Conservation (phyloP, 2,329 filamentous ascomycete genomes). For the Penicillium fuscoglaucum region DNA sequence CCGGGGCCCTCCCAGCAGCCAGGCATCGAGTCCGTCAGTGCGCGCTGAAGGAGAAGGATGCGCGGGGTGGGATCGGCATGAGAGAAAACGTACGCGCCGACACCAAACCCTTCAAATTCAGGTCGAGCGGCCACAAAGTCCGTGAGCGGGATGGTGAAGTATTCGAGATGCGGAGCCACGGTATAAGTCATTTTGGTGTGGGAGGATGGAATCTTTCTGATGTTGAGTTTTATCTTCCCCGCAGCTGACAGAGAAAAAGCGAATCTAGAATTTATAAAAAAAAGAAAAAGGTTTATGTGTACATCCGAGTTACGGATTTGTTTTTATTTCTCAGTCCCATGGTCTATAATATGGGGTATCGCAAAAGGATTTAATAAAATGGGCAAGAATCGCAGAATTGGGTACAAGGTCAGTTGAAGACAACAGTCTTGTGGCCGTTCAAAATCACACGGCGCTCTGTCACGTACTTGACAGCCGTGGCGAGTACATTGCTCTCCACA, state of each 20-base stretch:
- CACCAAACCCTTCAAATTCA: constrained; percentile 31
- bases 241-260: background rate
- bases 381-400: background rate
- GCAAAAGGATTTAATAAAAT: background rate
- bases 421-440: constrained; percentile 77
- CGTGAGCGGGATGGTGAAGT: constrained; percentile 31
- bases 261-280: too few species aligned
- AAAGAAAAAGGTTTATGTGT: background rate
- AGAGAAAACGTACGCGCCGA: constrained; percentile 35
- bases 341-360: background rate
- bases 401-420: constrained; percentile 58
- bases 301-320: background rate
- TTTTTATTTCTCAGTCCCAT: background rate
- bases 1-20: constrained; percentile 54
- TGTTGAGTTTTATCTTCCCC: background rate
- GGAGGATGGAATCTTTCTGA: background rate
- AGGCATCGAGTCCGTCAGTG: constrained; percentile 41
- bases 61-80: constrained; percentile 19
- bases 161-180: constrained; percentile 32
- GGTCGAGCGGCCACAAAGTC: constrained; percentile 29
- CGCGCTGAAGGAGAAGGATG: constrained; percentile 49
- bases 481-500: constrained; percentile 79
- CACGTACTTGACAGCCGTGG: constrained; percentile 80
- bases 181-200: constrained; percentile 24
- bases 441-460: constrained; percentile 75